A percentile compares a stretch with the other conserved stretches of the same genome.
These are phyloP conservation scores for Agaricus subrufescens DNA, from an alignment of 768 basidiomycete genomes.

Conservation along the genomic window DNA sequence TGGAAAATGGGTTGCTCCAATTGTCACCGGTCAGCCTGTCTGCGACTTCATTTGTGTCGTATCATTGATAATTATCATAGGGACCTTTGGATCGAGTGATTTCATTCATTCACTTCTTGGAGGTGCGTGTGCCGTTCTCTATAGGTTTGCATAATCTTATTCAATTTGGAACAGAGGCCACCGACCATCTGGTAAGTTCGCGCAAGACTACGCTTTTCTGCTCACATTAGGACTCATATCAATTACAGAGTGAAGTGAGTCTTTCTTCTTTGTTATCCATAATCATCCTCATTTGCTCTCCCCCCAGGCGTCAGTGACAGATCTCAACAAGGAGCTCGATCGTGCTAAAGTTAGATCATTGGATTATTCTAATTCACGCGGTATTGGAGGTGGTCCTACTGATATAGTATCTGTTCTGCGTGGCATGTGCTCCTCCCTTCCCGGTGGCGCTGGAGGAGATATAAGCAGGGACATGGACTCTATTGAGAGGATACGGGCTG, in stretches of 20 bases:
- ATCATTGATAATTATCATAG: constrained; percentile 19
- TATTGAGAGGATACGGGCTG: constrained; percentile 64
- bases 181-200: constrained; percentile 51
- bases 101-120: constrained; percentile 76
- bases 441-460: constrained; percentile 55
- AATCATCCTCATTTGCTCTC: background rate
- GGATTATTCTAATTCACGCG: constrained; percentile 21
- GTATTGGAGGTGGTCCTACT: constrained; percentile 26
- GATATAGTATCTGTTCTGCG: constrained; percentile 49
- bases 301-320: constrained; percentile 75
- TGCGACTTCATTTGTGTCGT: no score
- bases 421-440: constrained; percentile 55
- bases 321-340: constrained; percentile 76
- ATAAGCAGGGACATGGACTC: constrained; percentile 73
- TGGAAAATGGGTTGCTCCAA: constrained; percentile 71
- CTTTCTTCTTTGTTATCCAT: background rate
- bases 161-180: constrained; percentile 41
- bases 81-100: constrained; percentile 75
- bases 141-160: background rate
- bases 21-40: constrained; percentile 61
- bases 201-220: background rate
- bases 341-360: constrained; percentile 56
- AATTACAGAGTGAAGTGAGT: constrained; percentile 29
- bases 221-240: background rate
- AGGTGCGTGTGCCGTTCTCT: constrained; percentile 35